Percentiles rank a stretch among this genome's conserved stretches.
phyloP scores from a whole-genome alignment of 1,284 basidiomycete species.

The Cryptococcus maquisensis region DNA sequence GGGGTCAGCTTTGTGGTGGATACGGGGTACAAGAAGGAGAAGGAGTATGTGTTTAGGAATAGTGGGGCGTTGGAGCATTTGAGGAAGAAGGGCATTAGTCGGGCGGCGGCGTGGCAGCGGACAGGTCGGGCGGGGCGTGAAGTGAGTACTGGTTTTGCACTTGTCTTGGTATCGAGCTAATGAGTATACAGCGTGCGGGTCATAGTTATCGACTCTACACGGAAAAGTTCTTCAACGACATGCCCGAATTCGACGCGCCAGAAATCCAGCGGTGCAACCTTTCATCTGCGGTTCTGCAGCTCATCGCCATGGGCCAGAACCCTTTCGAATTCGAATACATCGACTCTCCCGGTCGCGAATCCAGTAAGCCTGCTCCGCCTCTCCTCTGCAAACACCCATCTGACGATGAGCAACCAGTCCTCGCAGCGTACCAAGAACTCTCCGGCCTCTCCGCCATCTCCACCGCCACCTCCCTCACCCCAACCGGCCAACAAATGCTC shows the following conservation, averaged over 20 bases:
- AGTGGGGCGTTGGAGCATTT: slow-evolving; percentile 87
- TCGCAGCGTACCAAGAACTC: slow-evolving; percentile 67
- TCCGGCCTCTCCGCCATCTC: slow-evolving; percentile 71
- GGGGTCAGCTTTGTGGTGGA: slow-evolving; percentile 95
- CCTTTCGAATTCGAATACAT: slow-evolving; percentile 74
- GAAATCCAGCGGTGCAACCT: slow-evolving; percentile 85
- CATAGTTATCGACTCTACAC: slow-evolving; percentile 86
- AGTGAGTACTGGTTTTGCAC: slow-evolving; percentile 48
- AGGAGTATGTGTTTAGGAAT: slow-evolving; percentile 68
- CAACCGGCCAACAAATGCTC: slow-evolving; percentile 71
- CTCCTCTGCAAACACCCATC: slow-evolving; percentile 29
- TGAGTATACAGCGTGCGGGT: slow-evolving; percentile 60
- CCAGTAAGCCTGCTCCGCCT: slow-evolving; percentile 54
- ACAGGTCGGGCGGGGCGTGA: slow-evolving; percentile 89
- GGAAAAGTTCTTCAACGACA: slow-evolving; percentile 64
- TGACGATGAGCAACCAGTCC: slow-evolving; percentile 49
- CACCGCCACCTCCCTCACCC: slow-evolving; percentile 60
- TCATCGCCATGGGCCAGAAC: slow-evolving; percentile 76
- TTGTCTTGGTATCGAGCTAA: not conserved
- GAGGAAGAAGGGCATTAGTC: slow-evolving; percentile 75
- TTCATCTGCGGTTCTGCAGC: slow-evolving; percentile 72
- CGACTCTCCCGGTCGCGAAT: slow-evolving; percentile 70
- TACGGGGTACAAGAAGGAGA: slow-evolving; percentile 92
- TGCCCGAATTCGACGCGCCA: slow-evolving; percentile 68
- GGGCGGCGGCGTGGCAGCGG: slow-evolving; percentile 76